Evolutionary conservation across 345 rosid species (phyloP).

Genomic region (Reutealis trisperma): DNA sequence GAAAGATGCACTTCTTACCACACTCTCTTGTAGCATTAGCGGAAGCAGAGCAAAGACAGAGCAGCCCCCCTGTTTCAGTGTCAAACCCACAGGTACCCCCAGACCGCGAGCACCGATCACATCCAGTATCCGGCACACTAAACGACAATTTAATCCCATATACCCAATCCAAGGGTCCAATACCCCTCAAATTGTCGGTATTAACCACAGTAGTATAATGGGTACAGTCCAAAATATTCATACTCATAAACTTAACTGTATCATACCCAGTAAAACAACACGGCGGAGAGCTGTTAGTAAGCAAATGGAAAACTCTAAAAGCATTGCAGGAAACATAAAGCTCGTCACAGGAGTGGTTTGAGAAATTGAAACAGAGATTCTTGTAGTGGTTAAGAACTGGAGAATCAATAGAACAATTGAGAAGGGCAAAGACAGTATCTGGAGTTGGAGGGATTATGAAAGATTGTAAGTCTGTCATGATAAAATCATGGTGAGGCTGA

Average conservation of each 20-base stretch:
- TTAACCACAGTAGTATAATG: conserved; percentile 70
- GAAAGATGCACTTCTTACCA: conserved; percentile 41
- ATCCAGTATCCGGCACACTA: conserved; percentile 68
- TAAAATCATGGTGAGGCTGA: conserved; percentile 89
- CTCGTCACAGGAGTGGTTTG: conserved; percentile 87
- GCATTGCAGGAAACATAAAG: conserved; percentile 70
- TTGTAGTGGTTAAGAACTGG: conserved; percentile 80
- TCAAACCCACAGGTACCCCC: conserved; percentile 89
- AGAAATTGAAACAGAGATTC: conserved; percentile 66
- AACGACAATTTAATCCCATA: conserved; percentile 76
- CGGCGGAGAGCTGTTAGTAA: conserved; percentile 58
- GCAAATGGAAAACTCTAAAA: conserved; percentile 55
- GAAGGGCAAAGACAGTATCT: conserved; percentile 82
- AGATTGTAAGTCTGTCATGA: conserved; percentile 63
- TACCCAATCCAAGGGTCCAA: conserved; percentile 76
- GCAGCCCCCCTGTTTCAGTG: conserved; percentile 60
- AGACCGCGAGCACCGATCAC: conserved; percentile 62
- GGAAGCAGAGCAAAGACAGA: conserved; percentile 69
- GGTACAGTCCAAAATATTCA: conserved; percentile 86
- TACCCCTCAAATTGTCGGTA: conserved; percentile 48
- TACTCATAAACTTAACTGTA: conserved; percentile 77
- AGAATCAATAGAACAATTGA: conserved; percentile 82
- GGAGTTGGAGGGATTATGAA: conserved; percentile 70
- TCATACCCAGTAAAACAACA: conserved; percentile 87
- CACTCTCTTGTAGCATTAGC: conserved; percentile 67